Evolutionary conservation across 78 protist species (phyloP).

Genomic region (Emiliania huxleyi): DNA sequence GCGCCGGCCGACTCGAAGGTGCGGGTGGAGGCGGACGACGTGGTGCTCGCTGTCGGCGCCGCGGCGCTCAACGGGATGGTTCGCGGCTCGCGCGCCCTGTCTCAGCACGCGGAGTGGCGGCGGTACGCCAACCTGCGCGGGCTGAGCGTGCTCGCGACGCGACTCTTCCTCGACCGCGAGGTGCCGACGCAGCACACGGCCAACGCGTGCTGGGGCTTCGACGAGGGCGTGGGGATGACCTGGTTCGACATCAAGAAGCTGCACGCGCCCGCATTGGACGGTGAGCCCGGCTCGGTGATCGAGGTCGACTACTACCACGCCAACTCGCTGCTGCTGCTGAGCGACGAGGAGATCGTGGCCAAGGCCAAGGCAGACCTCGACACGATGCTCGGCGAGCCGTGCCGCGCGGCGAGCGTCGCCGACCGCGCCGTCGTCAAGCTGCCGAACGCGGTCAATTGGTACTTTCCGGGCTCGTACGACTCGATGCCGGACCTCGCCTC

Average conservation of each 20-base stretch:
- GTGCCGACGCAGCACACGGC: neutral
- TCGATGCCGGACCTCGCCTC: neutral
- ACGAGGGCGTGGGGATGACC: neutral
- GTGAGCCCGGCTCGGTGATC: neutral
- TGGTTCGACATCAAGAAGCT: neutral
- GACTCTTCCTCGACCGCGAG: neutral
- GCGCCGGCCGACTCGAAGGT: neutral
- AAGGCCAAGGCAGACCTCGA: neutral
- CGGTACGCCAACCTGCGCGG: neutral
- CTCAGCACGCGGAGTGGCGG: neutral
- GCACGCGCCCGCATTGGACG: neutral
- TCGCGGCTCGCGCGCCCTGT: neutral
- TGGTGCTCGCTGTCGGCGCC: neutral
- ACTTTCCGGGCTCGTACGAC: neutral
- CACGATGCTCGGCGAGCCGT: neutral
- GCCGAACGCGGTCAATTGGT: neutral
- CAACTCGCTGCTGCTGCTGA: neutral
- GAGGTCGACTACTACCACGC: conserved; percentile 32
- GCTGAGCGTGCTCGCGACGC: neutral
- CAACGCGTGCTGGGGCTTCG: conserved; percentile 33
- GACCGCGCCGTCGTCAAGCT: neutral
- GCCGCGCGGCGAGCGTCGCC: neutral
- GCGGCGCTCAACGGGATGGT: neutral
- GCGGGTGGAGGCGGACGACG: neutral
- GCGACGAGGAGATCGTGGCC: neutral